Evolutionary conservation across 345 rosid genomes (phyloP), one percentile per base, ranked within the genome.

Genomic region (Theobroma cacao): DNA sequence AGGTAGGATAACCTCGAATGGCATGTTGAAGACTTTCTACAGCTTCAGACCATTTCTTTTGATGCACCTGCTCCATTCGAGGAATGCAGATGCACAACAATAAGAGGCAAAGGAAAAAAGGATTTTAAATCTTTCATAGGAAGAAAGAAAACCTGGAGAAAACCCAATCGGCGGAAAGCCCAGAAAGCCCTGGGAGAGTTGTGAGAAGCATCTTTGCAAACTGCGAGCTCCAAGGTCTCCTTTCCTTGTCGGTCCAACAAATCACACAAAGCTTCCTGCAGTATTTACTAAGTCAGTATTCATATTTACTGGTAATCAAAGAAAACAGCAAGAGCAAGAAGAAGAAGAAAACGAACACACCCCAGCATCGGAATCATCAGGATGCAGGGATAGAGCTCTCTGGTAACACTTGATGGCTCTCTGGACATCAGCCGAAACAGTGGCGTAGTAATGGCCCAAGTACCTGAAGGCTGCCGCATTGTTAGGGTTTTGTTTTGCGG

Each of bases 131-230:
- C 34, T 67, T 67, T 43, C 33, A 56, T 17, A 33, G 28, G 20
- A 75, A 72, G 36, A 61, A 58, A 50, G 5, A 61, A 63, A 80
- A 90, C 93, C 89, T 91, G 98, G 72, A 96, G 85, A 82, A 84
- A 92, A 68, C 99, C 99, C 74, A 92, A 79, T 83, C 95, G 86
- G 4, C 90, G 84, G 78, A 91, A 96, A 48, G 99, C 97, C 98
- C 99, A 94, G 76, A 92, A 96, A 76, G 98, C 97, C 86, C 94
- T 91, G 0, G 99, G 95, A 9, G 98, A 96, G 80, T 88, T 94
- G 33, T 82, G 88, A 8, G 93, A 90, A 62, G 98, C 94, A 45
- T 96, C 97, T 40, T 78, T 88, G 81, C 97, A 96, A 36, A 86
- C 77, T 12, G 88, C 91, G 75, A 92, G 56, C 80, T 94, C 94